Base-by-base conservation (phyloP, 2,329 filamentous ascomycete genomes). In the Aspergillus fijiensis region DNA sequence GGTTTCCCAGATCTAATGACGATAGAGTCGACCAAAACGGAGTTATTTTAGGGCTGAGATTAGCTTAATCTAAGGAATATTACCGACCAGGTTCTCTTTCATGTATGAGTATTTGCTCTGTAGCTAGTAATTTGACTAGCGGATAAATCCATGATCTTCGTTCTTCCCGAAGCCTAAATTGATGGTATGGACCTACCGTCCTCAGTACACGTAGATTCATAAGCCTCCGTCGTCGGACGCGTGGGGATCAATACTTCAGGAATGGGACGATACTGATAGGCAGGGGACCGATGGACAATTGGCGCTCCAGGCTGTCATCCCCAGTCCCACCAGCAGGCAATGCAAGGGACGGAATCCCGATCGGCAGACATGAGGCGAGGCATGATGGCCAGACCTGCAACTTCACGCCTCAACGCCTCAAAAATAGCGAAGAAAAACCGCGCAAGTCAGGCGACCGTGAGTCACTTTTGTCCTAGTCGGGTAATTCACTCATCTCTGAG, bases 371-470 rank as follows among this genome's bases (percentile, higher is more conserved):
- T 29, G 27, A 29, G 27, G 6, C 27, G 27, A 29, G 27, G 3
- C 14, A 35, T 35, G 33, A 35, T 35, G 11, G 33, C 33, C 11
- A 35, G 14, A 16, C 33, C 33, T 19, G 14, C 5, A 4, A 5
- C n/a, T n/a, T 2, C 39, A 16, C 16, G 39, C 14, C 39, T 53
- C 51, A 53, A 53, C 9, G 19, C 19, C 19, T 16, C 21, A 5
- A 53, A 9, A 27, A 7, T 45, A 0, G 39, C 2, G 62, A 70
- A 25, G 70, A 75, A 45, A 65, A 67, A 45, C 39, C 39, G 39
- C 39, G 39, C 39, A 45, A n/a, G 39, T 45, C 39, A 45, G 39
- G 39, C 39, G 39, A 45, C 39, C 14, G 39, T 45, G 39, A 45
- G 39, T 45, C 39, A 45, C n/a, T n/a, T 45, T 45, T 16, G 39